Base-by-base conservation (phyloP, 306 rosid species). In the Lagenaria siceraria region DNA sequence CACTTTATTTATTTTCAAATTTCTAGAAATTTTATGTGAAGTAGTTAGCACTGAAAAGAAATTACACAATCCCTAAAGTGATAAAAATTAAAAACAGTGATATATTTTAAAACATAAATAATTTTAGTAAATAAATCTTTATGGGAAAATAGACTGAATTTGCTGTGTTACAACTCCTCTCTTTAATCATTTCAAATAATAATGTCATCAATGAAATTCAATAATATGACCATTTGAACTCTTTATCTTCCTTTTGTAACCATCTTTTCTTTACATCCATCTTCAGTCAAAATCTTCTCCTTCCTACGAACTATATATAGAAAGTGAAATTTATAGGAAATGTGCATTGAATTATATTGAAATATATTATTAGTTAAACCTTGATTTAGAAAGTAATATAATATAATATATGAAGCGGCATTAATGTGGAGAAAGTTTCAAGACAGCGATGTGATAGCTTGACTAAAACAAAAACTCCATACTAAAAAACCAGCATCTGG, bases 381-480 rank as follows among this genome's bases (percentile, higher is more conserved):
- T 58, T 10, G 64, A 5, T 24, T 4, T 59, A 27, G 11, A 13
- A 62, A 31, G 27, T 1, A 31, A 33, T 5, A 3, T 31, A 64
- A 18, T 8, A 35, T 35, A 65, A 9, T 36, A 36, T 65, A 0
- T 9, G 25, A 65, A 19, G 29, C 6, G 4, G 27, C 27, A 62
- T 31, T 65, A 36, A 36, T 19, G 36, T 65, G 53, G 74, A 68
- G 17, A 68, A 48, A 71, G 58, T 71, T 48, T 71, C 4, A 71
- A 48, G 53, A 48, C 76, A 25, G 3, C 10, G 76, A 71, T 48
- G 76, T 48, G 76, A 71, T 71, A 48, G 76, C 76, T 48, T 48
- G 76, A 46, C 58, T 48, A 7, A 15, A 46, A 70, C 38, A 14
- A 46, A 48, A 70, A 46, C 58, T 70, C 40, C 53, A 46, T 15